Evolutionary conservation across 495 filamentous ascomycete species (phyloP).

Genomic region (Penicillium atrosanguineum): DNA sequence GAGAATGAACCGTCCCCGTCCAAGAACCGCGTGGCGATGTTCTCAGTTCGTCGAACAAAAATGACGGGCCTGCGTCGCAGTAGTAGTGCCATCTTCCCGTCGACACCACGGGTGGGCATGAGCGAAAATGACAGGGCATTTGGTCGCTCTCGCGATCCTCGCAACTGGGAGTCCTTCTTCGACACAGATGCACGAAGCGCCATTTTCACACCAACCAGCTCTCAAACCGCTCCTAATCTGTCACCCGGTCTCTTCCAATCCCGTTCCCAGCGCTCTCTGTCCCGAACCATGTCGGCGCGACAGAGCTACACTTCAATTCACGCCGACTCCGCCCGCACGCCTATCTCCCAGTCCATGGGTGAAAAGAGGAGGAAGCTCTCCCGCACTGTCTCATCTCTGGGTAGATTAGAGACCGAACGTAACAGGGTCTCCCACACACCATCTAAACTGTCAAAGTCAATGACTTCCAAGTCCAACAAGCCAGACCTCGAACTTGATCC

Average conservation of each 20-base stretch:
- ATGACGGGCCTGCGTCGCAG: conserved; percentile 59
- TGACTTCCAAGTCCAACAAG: conserved; percentile 25
- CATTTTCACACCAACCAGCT: conserved; percentile 68
- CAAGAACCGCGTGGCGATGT: conserved; percentile 53
- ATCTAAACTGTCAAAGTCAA: conserved; percentile 27
- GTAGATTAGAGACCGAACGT: conserved; percentile 56
- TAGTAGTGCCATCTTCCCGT: conserved; percentile 53
- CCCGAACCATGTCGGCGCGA: conserved; percentile 39
- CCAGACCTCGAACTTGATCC: conserved; percentile 42
- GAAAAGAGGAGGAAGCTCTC: conserved; percentile 62
- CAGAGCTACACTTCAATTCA: conserved; percentile 54
- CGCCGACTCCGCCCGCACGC: conserved; percentile 43
- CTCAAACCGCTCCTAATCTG: conserved; percentile 65
- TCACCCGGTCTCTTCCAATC: conserved; percentile 73
- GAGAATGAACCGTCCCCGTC: conserved; percentile 48
- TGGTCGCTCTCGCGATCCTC: conserved; percentile 77
- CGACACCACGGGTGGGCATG: conserved; percentile 28
- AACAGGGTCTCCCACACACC: conserved; percentile 17
- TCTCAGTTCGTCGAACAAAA: conserved; percentile 49
- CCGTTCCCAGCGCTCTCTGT: conserved; percentile 48
- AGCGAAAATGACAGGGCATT: conserved; percentile 40
- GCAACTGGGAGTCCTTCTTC: conserved; percentile 81
- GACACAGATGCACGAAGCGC: conserved; percentile 70
- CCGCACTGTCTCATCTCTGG: conserved; percentile 64
- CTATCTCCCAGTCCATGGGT: conserved; percentile 41